These are phyloP conservation scores for Papiliotrema fonsecae DNA, from an alignment of 1,284 basidiomycete genomes.

Conservation along the genomic window DNA sequence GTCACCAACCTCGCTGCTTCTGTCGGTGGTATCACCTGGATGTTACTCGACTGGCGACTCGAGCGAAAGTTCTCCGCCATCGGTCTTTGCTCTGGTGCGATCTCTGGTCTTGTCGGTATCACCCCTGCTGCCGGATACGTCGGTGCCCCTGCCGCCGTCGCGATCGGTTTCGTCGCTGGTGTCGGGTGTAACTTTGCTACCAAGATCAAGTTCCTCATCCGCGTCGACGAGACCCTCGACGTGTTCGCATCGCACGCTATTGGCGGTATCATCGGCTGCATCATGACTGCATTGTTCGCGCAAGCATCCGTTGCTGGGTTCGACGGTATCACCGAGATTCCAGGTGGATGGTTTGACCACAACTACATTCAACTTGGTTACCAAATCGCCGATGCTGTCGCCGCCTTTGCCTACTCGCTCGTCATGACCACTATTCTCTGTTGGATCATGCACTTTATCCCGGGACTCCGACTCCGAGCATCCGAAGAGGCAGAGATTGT, in stretches of 20 bases:
- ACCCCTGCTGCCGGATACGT: conserved; percentile 89
- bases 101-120: conserved; percentile 76
- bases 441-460: conserved; percentile 90
- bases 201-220: conserved; percentile 65
- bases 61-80: conserved; percentile 91
- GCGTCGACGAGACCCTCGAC: conserved; percentile 66
- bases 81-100: conserved; percentile 93
- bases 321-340: conserved; percentile 69
- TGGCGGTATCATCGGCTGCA: conserved; percentile 73
- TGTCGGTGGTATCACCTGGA: conserved; percentile 88
- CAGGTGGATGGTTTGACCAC: conserved; percentile 88
- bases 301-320: conserved; percentile 76
- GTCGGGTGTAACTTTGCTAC: conserved; percentile 89
- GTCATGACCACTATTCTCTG: conserved; percentile 79
- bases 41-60: conserved; percentile 87
- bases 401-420: conserved; percentile 74
- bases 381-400: conserved; percentile 54
- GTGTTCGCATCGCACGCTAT: conserved; percentile 85
- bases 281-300: conserved; percentile 74
- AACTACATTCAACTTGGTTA: conserved; percentile 67
- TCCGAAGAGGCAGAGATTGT: conserved; percentile 82
- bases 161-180: conserved; percentile 80
- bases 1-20: conserved; percentile 87
- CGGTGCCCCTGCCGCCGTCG: conserved; percentile 71
- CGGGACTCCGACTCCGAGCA: conserved; percentile 71